These are phyloP conservation scores for Trichophyton simii DNA, from an alignment of 2,329 filamentous ascomycete species.

Conservation along the genomic window DNA sequence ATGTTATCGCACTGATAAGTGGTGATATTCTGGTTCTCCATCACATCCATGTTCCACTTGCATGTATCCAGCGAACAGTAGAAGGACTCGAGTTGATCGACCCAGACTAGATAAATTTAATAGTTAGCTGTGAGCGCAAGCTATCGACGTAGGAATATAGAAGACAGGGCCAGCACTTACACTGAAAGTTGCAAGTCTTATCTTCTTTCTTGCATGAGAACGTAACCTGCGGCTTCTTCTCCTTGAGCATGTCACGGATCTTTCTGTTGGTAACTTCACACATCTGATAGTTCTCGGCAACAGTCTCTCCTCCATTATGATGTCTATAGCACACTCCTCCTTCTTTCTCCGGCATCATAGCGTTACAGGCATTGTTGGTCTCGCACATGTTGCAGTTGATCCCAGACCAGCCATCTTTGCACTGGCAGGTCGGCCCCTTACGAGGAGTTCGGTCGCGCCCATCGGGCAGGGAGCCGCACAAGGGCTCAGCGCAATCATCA, in stretches of 20 bases:
- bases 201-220: slow-evolving; percentile 74
- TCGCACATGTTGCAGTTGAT: slow-evolving; percentile 98
- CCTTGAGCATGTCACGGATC: slow-evolving; percentile 75
- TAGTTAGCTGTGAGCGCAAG: slow-evolving; percentile 10
- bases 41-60: slow-evolving; percentile 55
- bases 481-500: slow-evolving; percentile 81
- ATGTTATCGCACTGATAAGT: slow-evolving; percentile 75
- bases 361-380: slow-evolving; percentile 68
- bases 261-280: slow-evolving; percentile 95
- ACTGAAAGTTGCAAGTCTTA: slow-evolving; percentile 85
- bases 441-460: slow-evolving; percentile 68
- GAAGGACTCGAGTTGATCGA: slow-evolving; percentile 86
- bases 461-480: slow-evolving; percentile 78
- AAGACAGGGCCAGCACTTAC: slow-evolving; percentile 36
- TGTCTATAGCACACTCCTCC: slow-evolving; percentile 87
- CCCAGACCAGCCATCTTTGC: slow-evolving; percentile 85
- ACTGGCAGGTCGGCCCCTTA: slow-evolving; percentile 60
- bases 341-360: slow-evolving; percentile 69
- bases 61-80: slow-evolving; percentile 84
- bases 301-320: slow-evolving; percentile 78
- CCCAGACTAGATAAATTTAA: slow-evolving; percentile 58
- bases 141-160: slow-evolving; percentile 7
- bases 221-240: slow-evolving; percentile 80
- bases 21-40: slow-evolving; percentile 63
- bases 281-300: slow-evolving; percentile 94